Conservation (phyloP, 768 basidiomycete species). For the Suillus spraguei region DNA sequence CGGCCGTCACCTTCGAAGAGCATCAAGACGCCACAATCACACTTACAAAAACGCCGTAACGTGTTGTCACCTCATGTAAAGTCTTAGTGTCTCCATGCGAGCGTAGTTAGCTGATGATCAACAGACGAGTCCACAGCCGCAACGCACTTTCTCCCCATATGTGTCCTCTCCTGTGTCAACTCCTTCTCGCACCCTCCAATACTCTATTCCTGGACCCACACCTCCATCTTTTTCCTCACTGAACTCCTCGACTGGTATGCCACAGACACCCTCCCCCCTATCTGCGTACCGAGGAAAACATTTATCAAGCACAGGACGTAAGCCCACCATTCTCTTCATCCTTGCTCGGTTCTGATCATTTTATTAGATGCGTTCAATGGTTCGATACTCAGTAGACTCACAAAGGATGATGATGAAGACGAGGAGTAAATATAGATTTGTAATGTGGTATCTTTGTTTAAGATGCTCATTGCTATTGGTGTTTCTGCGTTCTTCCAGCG, state of each 20-base stretch:
- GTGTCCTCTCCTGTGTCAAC: slow-evolving; percentile 33
- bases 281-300: slow-evolving; percentile 43
- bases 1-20: slow-evolving; percentile 24
- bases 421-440: slow-evolving; percentile 6
- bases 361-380: slow-evolving; percentile 31
- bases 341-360: background rate
- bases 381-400: slow-evolving; percentile 27
- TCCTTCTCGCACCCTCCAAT: slow-evolving; percentile 35
- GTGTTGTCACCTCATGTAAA: slow-evolving; percentile 22
- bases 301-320: slow-evolving; percentile 36
- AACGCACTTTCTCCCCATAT: slow-evolving; percentile 32
- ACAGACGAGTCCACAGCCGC: slow-evolving; percentile 30
- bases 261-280: slow-evolving; percentile 42
- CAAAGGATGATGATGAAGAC: slow-evolving; percentile 34
- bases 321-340: slow-evolving; percentile 16
- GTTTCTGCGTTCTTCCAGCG: slow-evolving; percentile 4
- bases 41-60: slow-evolving; percentile 28
- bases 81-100: background rate
- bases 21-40: slow-evolving; percentile 23
- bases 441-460: slow-evolving; percentile 5
- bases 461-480: slow-evolving; percentile 7
- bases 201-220: slow-evolving; percentile 39
- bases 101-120: background rate
- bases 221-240: slow-evolving; percentile 40
- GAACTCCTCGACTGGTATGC: slow-evolving; percentile 31